Percentiles rank a stretch among this genome's conserved stretches.
Conservation (phyloP, 495 filamentous ascomycete genomes). For the Xylaria telfairii region DNA sequence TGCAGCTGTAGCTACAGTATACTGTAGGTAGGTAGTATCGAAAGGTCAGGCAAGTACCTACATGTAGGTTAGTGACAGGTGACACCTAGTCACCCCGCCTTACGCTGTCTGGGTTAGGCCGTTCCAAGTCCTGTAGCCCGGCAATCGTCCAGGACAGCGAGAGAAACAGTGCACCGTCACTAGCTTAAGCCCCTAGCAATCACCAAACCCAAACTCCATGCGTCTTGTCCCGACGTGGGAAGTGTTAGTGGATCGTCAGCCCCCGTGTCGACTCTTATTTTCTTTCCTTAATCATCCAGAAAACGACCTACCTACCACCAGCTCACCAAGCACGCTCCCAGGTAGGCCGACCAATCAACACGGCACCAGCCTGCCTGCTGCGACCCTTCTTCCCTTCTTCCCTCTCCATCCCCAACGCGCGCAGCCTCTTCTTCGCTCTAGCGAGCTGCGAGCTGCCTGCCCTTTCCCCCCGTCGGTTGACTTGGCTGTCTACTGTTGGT, state of each 20-base stretch:
- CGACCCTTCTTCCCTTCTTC: slow-evolving; percentile 22
- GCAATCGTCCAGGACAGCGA: not conserved
- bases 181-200: not conserved
- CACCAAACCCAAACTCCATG: not conserved
- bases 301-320: slow-evolving; percentile 35
- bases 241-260: slow-evolving; percentile 36
- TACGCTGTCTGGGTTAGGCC: slow-evolving; percentile 6
- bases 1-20: not conserved
- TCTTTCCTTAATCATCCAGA: slow-evolving; percentile 35
- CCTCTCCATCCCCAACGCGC: slow-evolving; percentile 17
- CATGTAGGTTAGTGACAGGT: no score
- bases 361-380: slow-evolving; percentile 25
- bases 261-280: slow-evolving; percentile 40
- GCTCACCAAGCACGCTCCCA: slow-evolving; percentile 20
- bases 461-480: slow-evolving; percentile 15
- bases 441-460: slow-evolving; percentile 11
- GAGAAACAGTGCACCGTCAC: not conserved
- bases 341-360: slow-evolving; percentile 37
- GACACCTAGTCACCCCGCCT: no score
- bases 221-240: slow-evolving; percentile 21
- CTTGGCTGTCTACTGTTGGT: slow-evolving; percentile 13
- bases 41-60: no score
- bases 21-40: not conserved
- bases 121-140: not conserved
- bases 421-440: slow-evolving; percentile 17